Conservation (phyloP, 2,329 filamentous ascomycete genomes). For the Scleromitrula shiraiana region DNA sequence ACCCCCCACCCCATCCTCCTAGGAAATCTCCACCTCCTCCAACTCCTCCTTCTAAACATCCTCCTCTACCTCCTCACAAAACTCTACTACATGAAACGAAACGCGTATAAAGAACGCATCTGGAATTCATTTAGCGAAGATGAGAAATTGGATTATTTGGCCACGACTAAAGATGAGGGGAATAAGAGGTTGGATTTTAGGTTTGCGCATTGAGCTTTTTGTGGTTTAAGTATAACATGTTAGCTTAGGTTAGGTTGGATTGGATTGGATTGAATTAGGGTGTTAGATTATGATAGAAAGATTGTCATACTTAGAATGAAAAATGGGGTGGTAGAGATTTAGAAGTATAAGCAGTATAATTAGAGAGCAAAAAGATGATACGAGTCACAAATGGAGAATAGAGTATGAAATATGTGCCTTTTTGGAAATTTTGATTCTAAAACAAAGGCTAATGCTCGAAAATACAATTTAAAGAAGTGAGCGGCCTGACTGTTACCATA, state of each 20-base stretch:
- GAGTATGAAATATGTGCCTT: no score
- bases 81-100: slow-evolving; percentile 39
- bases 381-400: no score
- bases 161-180: slow-evolving; percentile 34
- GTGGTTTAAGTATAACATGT: no score
- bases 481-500: slow-evolving; percentile 4
- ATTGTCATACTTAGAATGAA: no score
- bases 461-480: slow-evolving; percentile 7
- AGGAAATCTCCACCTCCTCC: slow-evolving; percentile 49
- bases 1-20: not conserved
- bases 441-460: not conserved
- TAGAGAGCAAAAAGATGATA: no score
- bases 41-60: slow-evolving; percentile 39
- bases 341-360: no score
- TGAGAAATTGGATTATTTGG: slow-evolving; percentile 39
- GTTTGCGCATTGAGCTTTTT: slow-evolving; percentile 13
- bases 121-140: slow-evolving; percentile 39
- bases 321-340: no score
- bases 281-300: no score
- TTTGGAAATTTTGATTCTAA: not conserved
- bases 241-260: no score
- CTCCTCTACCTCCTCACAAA: slow-evolving; percentile 37
- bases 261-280: no score
- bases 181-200: slow-evolving; percentile 31
- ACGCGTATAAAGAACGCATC: slow-evolving; percentile 32